Base-by-base conservation (phyloP, 768 basidiomycete genomes). In the Leccinum rimulosum region DNA sequence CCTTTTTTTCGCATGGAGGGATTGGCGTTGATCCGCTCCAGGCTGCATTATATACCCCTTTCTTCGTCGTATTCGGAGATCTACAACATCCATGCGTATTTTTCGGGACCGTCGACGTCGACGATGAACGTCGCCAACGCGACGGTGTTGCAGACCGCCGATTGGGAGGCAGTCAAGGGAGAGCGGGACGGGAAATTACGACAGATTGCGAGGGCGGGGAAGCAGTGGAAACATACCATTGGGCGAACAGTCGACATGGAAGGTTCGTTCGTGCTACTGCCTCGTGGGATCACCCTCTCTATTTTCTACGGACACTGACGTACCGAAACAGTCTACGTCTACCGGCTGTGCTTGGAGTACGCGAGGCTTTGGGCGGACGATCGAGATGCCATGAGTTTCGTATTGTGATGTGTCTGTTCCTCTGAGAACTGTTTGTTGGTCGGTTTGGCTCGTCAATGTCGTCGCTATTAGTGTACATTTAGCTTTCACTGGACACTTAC, bases 41-140 rank as follows among this genome's bases (percentile, higher is more conserved):
- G 93, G 95, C 80, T 98, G 27, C 96, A 99, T 75, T 99, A 84
- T 70, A 95, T 99, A 64, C 96, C 96, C 0, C 75, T 99, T 35
- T 94, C 94, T 0, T 80, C 88, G 43, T 81, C 86, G 4, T 98
- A 98, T 74, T 75, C 81, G 49, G 96, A 99, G 74, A 86, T 99
- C 54, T 97, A 98, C 77, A 95, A 98, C 70, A 83, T 98, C 56
- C 85, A 91, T 67, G 83, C 93, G 3, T 99, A 88, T 79, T 98
- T 98, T 78, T 93, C 92, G 0, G 95, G 96, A 1, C 84, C 91
- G 1, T 80, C 91, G 0, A 68, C 78, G 11, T 77, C 86, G 3
- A 83, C 86, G 40, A 73, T 89, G 10, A 72, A 77, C 31, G 76
- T 78, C 0, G 78, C 79, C 25, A 87, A 86, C 65, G 79, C 79